Evolutionary conservation across 257 asterid genomes (phyloP), one percentile per base, ranked within the genome.

Genomic region (Scutellaria baicalensis): DNA sequence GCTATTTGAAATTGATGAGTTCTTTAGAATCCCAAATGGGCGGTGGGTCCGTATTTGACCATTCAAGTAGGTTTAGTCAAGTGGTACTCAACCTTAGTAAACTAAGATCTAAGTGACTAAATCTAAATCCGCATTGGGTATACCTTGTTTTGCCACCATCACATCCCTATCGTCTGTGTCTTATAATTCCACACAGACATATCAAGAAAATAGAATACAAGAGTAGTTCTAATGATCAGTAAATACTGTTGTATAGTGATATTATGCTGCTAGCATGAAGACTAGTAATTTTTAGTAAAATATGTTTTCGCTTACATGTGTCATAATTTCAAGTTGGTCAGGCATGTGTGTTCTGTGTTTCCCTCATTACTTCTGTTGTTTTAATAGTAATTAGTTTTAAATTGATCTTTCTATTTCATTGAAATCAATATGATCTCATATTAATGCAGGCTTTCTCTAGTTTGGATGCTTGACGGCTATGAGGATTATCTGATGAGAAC

Each of bases 391-490:
- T 36, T 12, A 44, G 8, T 17, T 62, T 13, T 39, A 76, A 64
- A 57, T 33, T 64, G 20, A n/a, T 31, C 5, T 48, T 27, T 27
- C 45, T 21, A 1, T 36, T 20, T 62, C 49, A 8, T 68, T 2
- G 9, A 39, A 6, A n/a, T 63, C 72, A 73, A 13, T 21, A 3
- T 45, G 57, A 48, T 74, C 59, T 66, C 67, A 13, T 66, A 16
- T 55, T 74, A 67, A 62, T 38, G 60, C 76, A 61, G 69, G 68
- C 13, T 56, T 64, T 64, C 58, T 73, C 58, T 11, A 9, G 64
- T 73, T 59, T 9, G 42, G 70, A 36, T 62, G 75, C 20, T 56
- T 16, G 50, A 49, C 55, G 35, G 77, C 66, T 14, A n/a, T 17
- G 72, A 72, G 68, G 81, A 68, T 68, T 8, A 20, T 45, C 23